Evolutionary conservation across 371 early-diverging fungal species (phyloP).

Genomic region (Dinochytrium kinnereticum): DNA sequence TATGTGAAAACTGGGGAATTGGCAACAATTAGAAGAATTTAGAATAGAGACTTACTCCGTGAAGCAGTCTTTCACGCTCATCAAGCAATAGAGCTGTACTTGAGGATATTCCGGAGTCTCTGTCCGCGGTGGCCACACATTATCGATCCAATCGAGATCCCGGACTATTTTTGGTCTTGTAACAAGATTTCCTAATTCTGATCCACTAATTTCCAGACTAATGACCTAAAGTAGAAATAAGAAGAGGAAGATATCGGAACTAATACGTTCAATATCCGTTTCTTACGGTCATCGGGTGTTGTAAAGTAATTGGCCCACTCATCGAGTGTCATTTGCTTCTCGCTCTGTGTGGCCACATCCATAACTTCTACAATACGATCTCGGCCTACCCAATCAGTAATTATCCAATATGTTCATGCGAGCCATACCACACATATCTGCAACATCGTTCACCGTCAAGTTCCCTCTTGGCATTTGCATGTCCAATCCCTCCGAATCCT

Average conservation of each 20-base stretch:
- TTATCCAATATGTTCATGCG: background rate
- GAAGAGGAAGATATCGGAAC: background rate
- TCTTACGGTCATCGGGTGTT: conserved; percentile 58
- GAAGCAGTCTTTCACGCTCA: conserved; percentile 87
- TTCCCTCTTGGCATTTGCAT: conserved; percentile 76
- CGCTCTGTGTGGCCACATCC: conserved; percentile 86
- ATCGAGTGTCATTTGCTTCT: conserved; percentile 74
- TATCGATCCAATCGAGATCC: conserved; percentile 86
- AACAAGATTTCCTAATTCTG: conserved; percentile 68
- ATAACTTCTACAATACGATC: conserved; percentile 74
- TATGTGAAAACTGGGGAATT: conserved; percentile 62
- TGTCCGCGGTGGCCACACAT: conserved; percentile 76
- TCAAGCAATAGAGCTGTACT: conserved; percentile 88
- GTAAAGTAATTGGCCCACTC: conserved; percentile 83
- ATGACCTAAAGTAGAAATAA: conserved; percentile 62
- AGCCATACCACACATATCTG: conserved; percentile 65
- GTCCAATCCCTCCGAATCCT: conserved; percentile 65
- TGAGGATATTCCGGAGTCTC: conserved; percentile 72
- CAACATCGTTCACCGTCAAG: conserved; percentile 70
- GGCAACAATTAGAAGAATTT: background rate
- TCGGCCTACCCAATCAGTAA: conserved; percentile 48
- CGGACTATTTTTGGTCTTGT: conserved; percentile 78
- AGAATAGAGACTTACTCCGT: conserved; percentile 71
- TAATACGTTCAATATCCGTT: conserved; percentile 69
- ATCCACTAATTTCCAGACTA: conserved; percentile 82